Evolutionary conservation across 108 stramenopile genomes (phyloP).

Genomic region (Skeletonema costatum): DNA sequence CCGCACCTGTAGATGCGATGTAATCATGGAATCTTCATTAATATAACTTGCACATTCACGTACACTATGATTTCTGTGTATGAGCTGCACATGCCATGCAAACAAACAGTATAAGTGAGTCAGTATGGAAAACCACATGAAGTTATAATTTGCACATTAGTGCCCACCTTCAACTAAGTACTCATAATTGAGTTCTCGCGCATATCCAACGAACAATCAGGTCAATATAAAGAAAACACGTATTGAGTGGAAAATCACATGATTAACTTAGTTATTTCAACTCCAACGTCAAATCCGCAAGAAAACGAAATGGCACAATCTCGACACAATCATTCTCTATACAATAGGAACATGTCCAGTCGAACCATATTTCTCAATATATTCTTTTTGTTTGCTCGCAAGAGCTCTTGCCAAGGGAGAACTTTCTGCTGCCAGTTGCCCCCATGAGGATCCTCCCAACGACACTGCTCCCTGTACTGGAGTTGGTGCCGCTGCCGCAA

Average conservation of each 20-base stretch:
- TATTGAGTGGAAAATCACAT: neutral
- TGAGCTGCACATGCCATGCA: too few relatives aligned
- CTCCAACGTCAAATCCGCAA: neutral
- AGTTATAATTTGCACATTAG: too few relatives aligned
- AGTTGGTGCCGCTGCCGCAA: constrained; percentile 30
- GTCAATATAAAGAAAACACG: neutral
- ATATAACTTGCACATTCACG: neutral
- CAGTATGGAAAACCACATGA: too few relatives aligned
- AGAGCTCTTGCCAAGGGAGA: constrained; percentile 78
- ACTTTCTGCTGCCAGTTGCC: constrained; percentile 56
- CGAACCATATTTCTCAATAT: constrained; percentile 77
- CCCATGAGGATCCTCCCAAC: constrained; percentile 53
- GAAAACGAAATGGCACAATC: neutral
- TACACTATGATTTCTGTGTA: too few relatives aligned
- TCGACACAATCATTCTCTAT: neutral
- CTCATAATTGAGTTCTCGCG: too few relatives aligned
- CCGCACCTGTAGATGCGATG: neutral
- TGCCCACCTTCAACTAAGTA: too few relatives aligned
- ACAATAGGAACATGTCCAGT: constrained; percentile 76
- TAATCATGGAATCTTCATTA: neutral
- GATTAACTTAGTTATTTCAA: neutral
- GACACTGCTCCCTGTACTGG: constrained; percentile 37
- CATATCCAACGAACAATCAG: too few relatives aligned
- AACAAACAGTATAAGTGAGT: too few relatives aligned
- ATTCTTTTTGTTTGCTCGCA: constrained; percentile 66